These are phyloP conservation scores for Lenwebbia sp. DNA, from an alignment of 345 rosid species.

Conservation along the genomic window DNA sequence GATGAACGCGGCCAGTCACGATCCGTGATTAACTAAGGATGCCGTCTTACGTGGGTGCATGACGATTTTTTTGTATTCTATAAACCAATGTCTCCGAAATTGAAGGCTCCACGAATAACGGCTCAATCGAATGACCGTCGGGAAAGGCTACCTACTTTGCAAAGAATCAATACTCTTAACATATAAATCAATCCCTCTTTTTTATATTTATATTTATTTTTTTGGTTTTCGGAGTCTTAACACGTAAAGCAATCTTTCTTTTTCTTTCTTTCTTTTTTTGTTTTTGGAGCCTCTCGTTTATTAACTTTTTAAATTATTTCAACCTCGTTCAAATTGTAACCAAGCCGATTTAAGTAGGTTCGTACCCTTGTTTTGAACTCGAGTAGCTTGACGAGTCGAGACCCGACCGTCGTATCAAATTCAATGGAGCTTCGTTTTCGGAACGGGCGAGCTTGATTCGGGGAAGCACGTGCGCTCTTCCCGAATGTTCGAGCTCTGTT, in stretches of 20 bases:
- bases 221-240: too few relatives aligned
- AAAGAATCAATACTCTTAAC: neutral
- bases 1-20: neutral
- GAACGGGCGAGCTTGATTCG: neutral
- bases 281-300: neutral
- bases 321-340: too few relatives aligned
- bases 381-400: too few relatives aligned
- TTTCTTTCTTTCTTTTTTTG: accelerated
- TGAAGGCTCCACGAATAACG: neutral
- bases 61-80: neutral
- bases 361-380: too few relatives aligned
- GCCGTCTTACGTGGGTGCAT: neutral
- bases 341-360: too few relatives aligned
- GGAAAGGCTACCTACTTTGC: neutral
- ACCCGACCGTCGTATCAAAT: neutral
- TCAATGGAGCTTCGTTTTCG: neutral
- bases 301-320: neutral
- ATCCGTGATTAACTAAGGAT: neutral
- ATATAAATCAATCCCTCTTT: neutral
- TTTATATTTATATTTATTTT: too few relatives aligned
- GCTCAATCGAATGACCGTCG: neutral
- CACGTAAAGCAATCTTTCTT: neutral
- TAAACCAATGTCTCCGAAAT: neutral
- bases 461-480: neutral
- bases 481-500: accelerated